phyloP scores from a whole-genome alignment of 1,139 yeast species.

The Yamadazyma mexicana region DNA sequence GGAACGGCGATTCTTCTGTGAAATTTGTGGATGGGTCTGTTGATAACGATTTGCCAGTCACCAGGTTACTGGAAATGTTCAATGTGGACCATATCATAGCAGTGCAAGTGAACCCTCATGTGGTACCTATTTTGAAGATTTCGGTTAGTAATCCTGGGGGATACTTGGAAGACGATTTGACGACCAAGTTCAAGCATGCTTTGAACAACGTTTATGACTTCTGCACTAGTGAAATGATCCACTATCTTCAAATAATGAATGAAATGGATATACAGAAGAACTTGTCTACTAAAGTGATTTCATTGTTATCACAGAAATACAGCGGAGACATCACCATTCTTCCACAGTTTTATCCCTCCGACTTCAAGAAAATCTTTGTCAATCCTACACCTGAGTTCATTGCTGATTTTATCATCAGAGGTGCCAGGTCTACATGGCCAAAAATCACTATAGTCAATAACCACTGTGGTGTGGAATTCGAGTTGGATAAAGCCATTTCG shows the following conservation, averaged over 20 bases:
- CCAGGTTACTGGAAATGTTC: slow-evolving; percentile 90
- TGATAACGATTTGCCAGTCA: slow-evolving; percentile 87
- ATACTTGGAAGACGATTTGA: slow-evolving; percentile 59
- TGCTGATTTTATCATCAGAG: slow-evolving; percentile 70
- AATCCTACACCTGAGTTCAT: slow-evolving; percentile 82
- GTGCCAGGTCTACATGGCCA: slow-evolving; percentile 94
- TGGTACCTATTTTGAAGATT: slow-evolving; percentile 76
- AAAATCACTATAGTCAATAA: slow-evolving; percentile 79
- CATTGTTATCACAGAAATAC: slow-evolving; percentile 80
- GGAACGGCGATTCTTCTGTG: slow-evolving; percentile 79
- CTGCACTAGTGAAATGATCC: slow-evolving; percentile 70
- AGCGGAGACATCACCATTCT: slow-evolving; percentile 92
- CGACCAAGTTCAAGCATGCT: slow-evolving; percentile 53
- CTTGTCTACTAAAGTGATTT: slow-evolving; percentile 66
- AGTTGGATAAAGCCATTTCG: slow-evolving; percentile 76
- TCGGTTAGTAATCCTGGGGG: slow-evolving; percentile 74
- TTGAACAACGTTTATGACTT: slow-evolving; percentile 61
- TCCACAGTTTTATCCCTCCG: slow-evolving; percentile 65
- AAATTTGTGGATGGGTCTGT: slow-evolving; percentile 96
- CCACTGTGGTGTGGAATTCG: slow-evolving; percentile 88
- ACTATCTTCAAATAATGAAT: slow-evolving; percentile 67
- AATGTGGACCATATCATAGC: slow-evolving; percentile 96
- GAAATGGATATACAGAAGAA: slow-evolving; percentile 79
- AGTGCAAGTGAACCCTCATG: slow-evolving; percentile 96
- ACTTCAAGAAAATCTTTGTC: slow-evolving; percentile 61